Conservation (phyloP, 1,284 basidiomycete species). For the Paramarasmius palmivorus region DNA sequence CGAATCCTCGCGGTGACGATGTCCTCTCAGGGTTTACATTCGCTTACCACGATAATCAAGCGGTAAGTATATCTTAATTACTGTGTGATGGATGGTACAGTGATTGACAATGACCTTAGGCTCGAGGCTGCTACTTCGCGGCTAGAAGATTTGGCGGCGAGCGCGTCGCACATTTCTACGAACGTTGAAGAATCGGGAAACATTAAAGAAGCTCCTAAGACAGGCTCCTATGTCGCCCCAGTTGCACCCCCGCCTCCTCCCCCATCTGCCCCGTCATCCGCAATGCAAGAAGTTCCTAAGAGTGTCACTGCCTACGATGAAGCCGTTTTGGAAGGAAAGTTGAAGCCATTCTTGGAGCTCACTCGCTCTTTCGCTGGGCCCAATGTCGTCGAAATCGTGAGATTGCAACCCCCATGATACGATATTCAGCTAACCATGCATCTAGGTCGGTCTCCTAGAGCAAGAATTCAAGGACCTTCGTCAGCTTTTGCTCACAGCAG, state of each 20-base stretch:
- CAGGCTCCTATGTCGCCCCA: conserved; percentile 40
- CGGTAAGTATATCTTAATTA: conserved; percentile 58
- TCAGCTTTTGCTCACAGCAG: conserved; percentile 67
- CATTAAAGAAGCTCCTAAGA: conserved; percentile 32
- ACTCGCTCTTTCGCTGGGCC: conserved; percentile 75
- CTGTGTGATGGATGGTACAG: conserved; percentile 7
- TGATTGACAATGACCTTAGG: conserved; percentile 37
- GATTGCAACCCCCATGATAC: conserved; percentile 27
- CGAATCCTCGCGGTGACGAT: neutral
- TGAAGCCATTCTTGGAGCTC: conserved; percentile 75
- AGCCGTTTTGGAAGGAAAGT: conserved; percentile 66
- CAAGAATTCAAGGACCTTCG: conserved; percentile 73
- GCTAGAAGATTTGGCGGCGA: conserved; percentile 85
- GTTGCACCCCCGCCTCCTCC: conserved; percentile 42
- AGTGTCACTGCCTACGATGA: conserved; percentile 79
- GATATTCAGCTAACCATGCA: neutral
- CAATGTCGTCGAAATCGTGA: conserved; percentile 76
- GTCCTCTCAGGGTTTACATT: conserved; percentile 56
- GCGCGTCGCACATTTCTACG: conserved; percentile 19
- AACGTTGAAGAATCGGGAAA: conserved; percentile 25
- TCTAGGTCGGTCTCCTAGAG: conserved; percentile 69
- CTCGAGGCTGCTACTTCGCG: conserved; percentile 93
- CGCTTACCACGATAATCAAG: conserved; percentile 79
- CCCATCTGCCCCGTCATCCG: conserved; percentile 36
- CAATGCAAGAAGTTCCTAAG: conserved; percentile 46